Conservation (phyloP, 2,329 filamentous ascomycete genomes). For the Penicillium sp. region DNA sequence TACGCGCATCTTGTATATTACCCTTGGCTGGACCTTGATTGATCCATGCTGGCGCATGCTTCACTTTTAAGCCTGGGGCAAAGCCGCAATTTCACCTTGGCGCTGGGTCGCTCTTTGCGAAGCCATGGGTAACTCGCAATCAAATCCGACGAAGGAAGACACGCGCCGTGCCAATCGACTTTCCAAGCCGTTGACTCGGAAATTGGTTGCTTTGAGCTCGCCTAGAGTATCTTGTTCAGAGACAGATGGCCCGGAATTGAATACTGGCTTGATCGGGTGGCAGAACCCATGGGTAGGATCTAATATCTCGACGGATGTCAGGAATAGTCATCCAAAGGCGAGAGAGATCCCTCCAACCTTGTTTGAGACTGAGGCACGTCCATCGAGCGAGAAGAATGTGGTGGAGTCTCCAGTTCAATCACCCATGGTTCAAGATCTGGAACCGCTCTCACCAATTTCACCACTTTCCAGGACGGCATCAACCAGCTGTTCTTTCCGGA, state of each 20-base stretch:
- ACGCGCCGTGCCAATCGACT: slow-evolving; percentile 44
- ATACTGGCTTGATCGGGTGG: slow-evolving; percentile 36
- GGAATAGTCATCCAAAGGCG: slow-evolving; percentile 18
- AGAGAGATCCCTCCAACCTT: slow-evolving; percentile 28
- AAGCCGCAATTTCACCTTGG: slow-evolving; percentile 23
- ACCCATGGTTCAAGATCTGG: slow-evolving; percentile 5
- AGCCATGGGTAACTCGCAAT: slow-evolving; percentile 48
- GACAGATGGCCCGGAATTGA: slow-evolving; percentile 18
- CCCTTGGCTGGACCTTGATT: slow-evolving; percentile 8
- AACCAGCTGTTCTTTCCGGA: slow-evolving; percentile 29
- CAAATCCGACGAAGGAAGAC: slow-evolving; percentile 41
- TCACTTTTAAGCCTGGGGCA: slow-evolving; percentile 17
- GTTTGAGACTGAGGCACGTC: slow-evolving; percentile 21
- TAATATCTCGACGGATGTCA: slow-evolving; percentile 29
- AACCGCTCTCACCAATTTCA: slow-evolving; percentile 12
- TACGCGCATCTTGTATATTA: slow-evolving; percentile 22
- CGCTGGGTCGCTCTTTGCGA: slow-evolving; percentile 15
- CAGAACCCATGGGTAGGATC: slow-evolving; percentile 45
- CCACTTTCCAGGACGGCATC: slow-evolving; percentile 24
- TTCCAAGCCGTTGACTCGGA: slow-evolving; percentile 45
- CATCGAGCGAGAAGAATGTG: slow-evolving; percentile 5
- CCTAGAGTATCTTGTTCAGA: slow-evolving; percentile 19
- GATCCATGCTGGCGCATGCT: slow-evolving; percentile 16
- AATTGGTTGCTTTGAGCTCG: slow-evolving; percentile 23
- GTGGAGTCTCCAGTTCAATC: background rate